Conservation (phyloP, 2,329 filamentous ascomycete genomes). For the Penicillium sp. region DNA sequence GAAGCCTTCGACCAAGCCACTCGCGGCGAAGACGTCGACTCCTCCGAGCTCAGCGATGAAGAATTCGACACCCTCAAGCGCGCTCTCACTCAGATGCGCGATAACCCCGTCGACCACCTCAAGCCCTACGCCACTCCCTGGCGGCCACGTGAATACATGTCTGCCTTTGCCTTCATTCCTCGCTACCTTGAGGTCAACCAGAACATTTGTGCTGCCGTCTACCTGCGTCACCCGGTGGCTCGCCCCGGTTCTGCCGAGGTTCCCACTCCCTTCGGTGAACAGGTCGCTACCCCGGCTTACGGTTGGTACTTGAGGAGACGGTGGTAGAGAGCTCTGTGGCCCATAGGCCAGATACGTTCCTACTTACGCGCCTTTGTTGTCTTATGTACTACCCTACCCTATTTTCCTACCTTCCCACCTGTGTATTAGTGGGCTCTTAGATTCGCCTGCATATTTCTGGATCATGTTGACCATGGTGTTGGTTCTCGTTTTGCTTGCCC, state of each 20-base stretch:
- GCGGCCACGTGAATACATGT: slow-evolving; percentile 83
- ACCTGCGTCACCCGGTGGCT: slow-evolving; percentile 90
- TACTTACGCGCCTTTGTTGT: slow-evolving; percentile 12
- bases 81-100: slow-evolving; percentile 65
- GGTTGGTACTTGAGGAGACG: slow-evolving; percentile 90
- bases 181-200: slow-evolving; percentile 97
- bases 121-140: slow-evolving; percentile 94
- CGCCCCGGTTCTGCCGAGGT: slow-evolving; percentile 77
- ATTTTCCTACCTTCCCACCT: slow-evolving; percentile 15
- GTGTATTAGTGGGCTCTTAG: slow-evolving; percentile 41
- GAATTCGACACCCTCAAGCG: slow-evolving; percentile 49
- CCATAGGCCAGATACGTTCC: slow-evolving; percentile 7
- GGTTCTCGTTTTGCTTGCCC: slow-evolving; percentile 24
- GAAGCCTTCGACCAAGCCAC: slow-evolving; percentile 36
- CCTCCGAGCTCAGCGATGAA: slow-evolving; percentile 50
- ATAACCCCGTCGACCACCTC: slow-evolving; percentile 72
- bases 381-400: slow-evolving; percentile 21
- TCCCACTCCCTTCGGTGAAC: slow-evolving; percentile 74
- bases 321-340: slow-evolving; percentile 46
- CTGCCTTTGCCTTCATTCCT: slow-evolving; percentile 91
- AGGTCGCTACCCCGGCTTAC: slow-evolving; percentile 78
- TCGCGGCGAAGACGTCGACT: slow-evolving; percentile 38
- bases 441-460: slow-evolving; percentile 26
- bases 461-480: slow-evolving; percentile 30
- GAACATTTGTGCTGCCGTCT: slow-evolving; percentile 93